Evolutionary conservation across 2,329 filamentous ascomycete genomes (phyloP).

Genomic region (Stachybotrys echinatus): DNA sequence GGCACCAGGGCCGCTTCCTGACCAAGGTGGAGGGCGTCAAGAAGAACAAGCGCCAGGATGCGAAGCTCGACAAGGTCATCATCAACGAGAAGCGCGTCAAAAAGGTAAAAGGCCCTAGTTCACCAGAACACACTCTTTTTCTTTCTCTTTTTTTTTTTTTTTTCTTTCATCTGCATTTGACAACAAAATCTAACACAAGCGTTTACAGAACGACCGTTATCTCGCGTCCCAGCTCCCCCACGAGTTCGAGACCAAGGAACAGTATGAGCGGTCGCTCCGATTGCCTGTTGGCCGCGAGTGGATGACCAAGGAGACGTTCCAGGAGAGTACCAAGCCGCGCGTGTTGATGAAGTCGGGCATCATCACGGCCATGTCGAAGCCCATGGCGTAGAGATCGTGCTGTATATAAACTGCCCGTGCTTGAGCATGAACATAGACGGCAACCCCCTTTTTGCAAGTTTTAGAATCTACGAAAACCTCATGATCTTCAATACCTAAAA

Average conservation of each 20-base stretch:
- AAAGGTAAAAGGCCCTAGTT: slow-evolving; percentile 58
- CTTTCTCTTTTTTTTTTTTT: slow-evolving; percentile 3
- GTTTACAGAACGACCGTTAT: slow-evolving; percentile 71
- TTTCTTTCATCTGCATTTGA: too few species aligned
- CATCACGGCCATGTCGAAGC: slow-evolving; percentile 82
- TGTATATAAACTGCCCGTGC: too few species aligned
- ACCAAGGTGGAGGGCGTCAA: slow-evolving; percentile 69
- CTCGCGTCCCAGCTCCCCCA: slow-evolving; percentile 79
- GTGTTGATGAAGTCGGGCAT: slow-evolving; percentile 88
- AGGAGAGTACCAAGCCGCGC: slow-evolving; percentile 81
- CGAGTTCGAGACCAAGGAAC: slow-evolving; percentile 78
- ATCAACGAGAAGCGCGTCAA: slow-evolving; percentile 87
- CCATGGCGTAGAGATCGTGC: slow-evolving; percentile 33
- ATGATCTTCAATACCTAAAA: too few species aligned
- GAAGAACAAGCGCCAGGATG: slow-evolving; percentile 72
- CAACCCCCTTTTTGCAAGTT: too few species aligned
- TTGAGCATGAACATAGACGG: too few species aligned
- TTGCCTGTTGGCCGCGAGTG: slow-evolving; percentile 90
- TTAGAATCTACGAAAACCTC: too few species aligned
- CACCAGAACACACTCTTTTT: neutral
- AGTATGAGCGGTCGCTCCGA: slow-evolving; percentile 85
- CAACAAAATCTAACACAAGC: too few species aligned
- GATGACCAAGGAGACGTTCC: slow-evolving; percentile 93
- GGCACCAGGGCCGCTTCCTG: slow-evolving; percentile 57
- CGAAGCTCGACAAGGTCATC: slow-evolving; percentile 77